Base-by-base conservation (phyloP, 2,329 filamentous ascomycete genomes). In the Colletotrichum destructivum region DNA sequence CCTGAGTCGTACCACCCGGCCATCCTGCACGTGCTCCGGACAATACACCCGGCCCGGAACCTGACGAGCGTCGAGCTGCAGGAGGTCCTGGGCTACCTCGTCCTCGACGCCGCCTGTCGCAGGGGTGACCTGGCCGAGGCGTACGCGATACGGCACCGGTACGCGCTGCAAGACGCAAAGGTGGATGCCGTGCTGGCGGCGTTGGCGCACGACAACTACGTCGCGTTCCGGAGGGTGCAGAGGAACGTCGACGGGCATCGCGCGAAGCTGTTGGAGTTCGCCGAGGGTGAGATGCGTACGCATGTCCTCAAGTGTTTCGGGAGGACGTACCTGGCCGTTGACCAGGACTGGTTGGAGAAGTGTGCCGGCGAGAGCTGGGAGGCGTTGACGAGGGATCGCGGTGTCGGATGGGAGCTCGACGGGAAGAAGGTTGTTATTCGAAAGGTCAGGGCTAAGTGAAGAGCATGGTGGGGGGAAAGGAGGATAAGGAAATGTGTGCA, bases 1-100 rank as follows among this genome's bases (percentile, higher is more conserved):
- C 93, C 92, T 76, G 94, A 97, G 76, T 95, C 95, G 1, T 99
- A 98, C 81, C 92, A 96, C 74, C 94, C 96, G 0, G 94, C 96
- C 1, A 89, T 98, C 26, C 88, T 93, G 49, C 91, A 97, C 76
- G 88, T 98, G 2, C 86, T 99, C 15, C 88, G 91, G 55, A 83
- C 84, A 9, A 91, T 98, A 73, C 93, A 97, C 76, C 85, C 88
- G 0, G 81, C 86, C 2, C 89, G 91, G 61, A 91, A 91, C 4
- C 88, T 98, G 23, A 90, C 92, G 0, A 84, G 86, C 2, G 86
- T 92, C 7, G 95, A 98, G 78, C 82, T 94, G 4, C 89, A 91
- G 60, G 96, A 98, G 77, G 92, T 97, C 62, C 89, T 91, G 2
- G 89, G 90, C 42, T 97, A 98, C 77, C 87, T 94, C 35, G 90